These are phyloP conservation scores for Boeremia lycopersici DNA, from an alignment of 2,329 filamentous ascomycete species.

Conservation along the genomic window DNA sequence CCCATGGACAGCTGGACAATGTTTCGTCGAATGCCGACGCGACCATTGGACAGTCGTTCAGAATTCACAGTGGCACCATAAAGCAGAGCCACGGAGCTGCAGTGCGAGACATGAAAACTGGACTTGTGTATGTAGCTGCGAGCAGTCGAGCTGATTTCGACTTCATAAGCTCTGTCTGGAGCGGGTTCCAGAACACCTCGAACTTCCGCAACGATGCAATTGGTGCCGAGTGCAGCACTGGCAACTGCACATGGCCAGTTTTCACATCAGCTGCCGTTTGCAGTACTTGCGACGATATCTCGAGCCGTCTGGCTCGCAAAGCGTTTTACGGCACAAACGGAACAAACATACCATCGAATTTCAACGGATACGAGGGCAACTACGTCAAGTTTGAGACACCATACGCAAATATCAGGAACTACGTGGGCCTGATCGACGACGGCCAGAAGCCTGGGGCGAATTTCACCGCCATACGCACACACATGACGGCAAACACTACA, in stretches of 20 bases:
- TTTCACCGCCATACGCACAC: not conserved
- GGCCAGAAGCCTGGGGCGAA: not conserved
- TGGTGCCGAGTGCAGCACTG: constrained; percentile 4
- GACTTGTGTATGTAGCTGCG: not conserved
- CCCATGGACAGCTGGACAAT: not conserved
- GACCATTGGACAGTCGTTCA: not conserved
- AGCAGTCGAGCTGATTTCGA: constrained; percentile 15
- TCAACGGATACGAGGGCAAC: not conserved
- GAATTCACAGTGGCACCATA: not conserved
- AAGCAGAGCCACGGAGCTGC: not conserved
- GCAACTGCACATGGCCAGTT: constrained; percentile 15
- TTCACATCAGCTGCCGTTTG: constrained; percentile 16
- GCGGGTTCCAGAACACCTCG: constrained; percentile 10
- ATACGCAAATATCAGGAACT: constrained; percentile 2
- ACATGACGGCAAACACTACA: constrained; percentile 4
- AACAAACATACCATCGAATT: not conserved
- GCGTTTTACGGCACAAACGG: not conserved
- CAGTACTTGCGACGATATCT: constrained; percentile 13
- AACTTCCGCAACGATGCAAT: not conserved
- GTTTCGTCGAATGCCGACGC: not conserved
- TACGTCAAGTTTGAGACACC: not conserved
- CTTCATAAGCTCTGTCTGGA: constrained; percentile 14
- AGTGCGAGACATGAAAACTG: not conserved
- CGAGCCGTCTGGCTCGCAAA: not conserved
- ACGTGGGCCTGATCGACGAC: not conserved